phyloP scores from a whole-genome alignment of 768 basidiomycete species.

The Lyophyllum atratum region DNA sequence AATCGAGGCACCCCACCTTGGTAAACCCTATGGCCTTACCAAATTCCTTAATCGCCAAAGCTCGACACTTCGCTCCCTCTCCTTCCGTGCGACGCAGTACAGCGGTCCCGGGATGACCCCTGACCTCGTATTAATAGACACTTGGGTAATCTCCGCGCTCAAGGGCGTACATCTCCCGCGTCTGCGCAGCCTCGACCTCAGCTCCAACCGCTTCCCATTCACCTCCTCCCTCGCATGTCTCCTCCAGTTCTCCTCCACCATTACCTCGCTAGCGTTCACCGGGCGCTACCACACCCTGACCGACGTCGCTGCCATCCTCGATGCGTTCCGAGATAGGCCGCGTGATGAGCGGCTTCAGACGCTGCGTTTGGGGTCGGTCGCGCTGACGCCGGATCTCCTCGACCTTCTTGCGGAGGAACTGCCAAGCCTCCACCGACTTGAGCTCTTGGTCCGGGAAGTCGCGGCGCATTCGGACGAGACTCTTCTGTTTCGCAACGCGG shows the following conservation, averaged over 20 bases:
- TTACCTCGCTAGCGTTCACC: conserved; percentile 40
- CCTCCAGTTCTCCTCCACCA: conserved; percentile 32
- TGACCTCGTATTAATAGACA: conserved; percentile 32
- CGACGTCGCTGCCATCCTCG: conserved; percentile 35
- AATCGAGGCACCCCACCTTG: conserved; percentile 41
- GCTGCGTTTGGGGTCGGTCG: conserved; percentile 41
- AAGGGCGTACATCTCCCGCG: conserved; percentile 25
- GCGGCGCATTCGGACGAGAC: conserved; percentile 27
- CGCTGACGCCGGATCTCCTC: conserved; percentile 42
- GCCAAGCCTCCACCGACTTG: conserved; percentile 35
- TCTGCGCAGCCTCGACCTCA: conserved; percentile 19
- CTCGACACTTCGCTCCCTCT: conserved; percentile 34
- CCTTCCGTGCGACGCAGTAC: conserved; percentile 44
- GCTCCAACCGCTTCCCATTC: conserved; percentile 31
- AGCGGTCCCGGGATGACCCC: conserved; percentile 34
- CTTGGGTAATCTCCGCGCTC: conserved; percentile 36
- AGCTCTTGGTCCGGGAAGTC: conserved; percentile 40
- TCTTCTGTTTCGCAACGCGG: conserved; percentile 8
- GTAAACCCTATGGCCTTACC: conserved; percentile 37
- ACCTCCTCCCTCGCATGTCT: conserved; percentile 47
- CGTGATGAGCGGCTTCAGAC: conserved; percentile 26
- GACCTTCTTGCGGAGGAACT: conserved; percentile 41
- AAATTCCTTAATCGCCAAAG: conserved; percentile 38
- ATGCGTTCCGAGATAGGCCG: conserved; percentile 19
- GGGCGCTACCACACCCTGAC: conserved; percentile 37